Evolutionary conservation across 2,329 filamentous ascomycete species (phyloP).

Genomic region (Microsporum ferrugineum): DNA sequence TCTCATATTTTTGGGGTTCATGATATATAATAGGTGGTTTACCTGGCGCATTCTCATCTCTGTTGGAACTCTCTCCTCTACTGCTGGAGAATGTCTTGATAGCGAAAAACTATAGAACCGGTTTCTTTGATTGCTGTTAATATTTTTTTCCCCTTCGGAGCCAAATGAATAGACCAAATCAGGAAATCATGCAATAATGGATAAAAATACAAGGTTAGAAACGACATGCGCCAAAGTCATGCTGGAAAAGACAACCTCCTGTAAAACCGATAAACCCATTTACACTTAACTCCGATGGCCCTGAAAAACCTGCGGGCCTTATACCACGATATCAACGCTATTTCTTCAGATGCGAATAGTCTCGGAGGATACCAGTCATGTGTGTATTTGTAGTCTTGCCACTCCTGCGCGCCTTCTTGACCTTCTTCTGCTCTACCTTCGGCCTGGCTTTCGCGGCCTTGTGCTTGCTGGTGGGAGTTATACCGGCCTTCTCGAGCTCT

Average conservation of each 20-base stretch:
- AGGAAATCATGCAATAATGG: background rate
- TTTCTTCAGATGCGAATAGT: constrained; percentile 46
- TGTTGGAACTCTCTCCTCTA: background rate
- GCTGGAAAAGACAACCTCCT: background rate
- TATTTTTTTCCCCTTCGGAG: background rate
- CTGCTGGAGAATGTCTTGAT: background rate
- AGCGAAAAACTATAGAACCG: background rate
- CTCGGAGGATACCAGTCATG: constrained; percentile 71
- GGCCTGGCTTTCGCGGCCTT: constrained; percentile 50
- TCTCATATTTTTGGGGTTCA: background rate
- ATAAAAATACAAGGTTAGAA: background rate
- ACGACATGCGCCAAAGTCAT: background rate
- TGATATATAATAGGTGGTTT: background rate
- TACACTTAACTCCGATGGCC: background rate
- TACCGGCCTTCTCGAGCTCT: constrained; percentile 62
- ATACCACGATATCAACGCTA: background rate
- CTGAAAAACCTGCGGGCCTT: background rate
- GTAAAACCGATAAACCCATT: background rate
- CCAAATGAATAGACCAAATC: background rate
- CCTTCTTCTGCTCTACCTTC: constrained; percentile 54
- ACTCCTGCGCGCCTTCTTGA: constrained; percentile 60
- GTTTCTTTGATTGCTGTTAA: background rate
- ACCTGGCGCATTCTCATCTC: background rate
- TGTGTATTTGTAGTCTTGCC: constrained; percentile 81
- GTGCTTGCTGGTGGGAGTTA: constrained; percentile 76